Percentiles rank a stretch among this genome's conserved stretches.
Conservation (phyloP, 768 basidiomycete genomes). For the Calocybe gangraenosa region DNA sequence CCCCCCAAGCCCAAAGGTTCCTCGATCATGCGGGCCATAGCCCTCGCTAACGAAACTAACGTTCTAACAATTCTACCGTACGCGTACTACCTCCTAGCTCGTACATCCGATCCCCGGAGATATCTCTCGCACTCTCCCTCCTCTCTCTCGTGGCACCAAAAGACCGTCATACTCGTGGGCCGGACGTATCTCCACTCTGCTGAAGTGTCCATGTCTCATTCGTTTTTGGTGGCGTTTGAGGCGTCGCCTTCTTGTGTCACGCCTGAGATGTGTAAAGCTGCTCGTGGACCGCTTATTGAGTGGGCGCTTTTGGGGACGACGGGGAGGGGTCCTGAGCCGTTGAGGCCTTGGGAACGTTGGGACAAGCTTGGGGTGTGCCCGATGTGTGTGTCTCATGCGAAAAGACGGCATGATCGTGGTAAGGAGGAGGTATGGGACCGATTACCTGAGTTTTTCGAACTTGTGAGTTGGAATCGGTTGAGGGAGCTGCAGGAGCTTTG, state of each 20-base stretch:
- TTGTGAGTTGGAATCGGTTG: slow-evolving; percentile 34
- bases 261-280: slow-evolving; percentile 26
- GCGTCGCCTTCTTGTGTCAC: slow-evolving; percentile 26
- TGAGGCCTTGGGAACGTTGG: slow-evolving; percentile 32
- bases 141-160: slow-evolving; percentile 35
- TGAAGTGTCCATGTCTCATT: slow-evolving; percentile 36
- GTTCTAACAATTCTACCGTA: slow-evolving; percentile 41
- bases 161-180: slow-evolving; percentile 35
- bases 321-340: slow-evolving; percentile 27
- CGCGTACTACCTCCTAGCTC: slow-evolving; percentile 46
- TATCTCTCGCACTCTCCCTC: slow-evolving; percentile 30
- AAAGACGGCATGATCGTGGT: slow-evolving; percentile 26
- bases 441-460: slow-evolving; percentile 33
- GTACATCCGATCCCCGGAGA: slow-evolving; percentile 28
- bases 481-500: slow-evolving; percentile 21
- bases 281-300: slow-evolving; percentile 36
- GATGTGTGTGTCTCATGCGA: slow-evolving; percentile 27
- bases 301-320: slow-evolving; percentile 38
- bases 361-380: slow-evolving; percentile 29
- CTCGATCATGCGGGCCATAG: slow-evolving; percentile 39
- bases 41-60: slow-evolving; percentile 36
- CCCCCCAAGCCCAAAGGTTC: slow-evolving; percentile 26
- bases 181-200: slow-evolving; percentile 37
- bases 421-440: slow-evolving; percentile 35
- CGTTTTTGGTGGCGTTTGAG: slow-evolving; percentile 37